Base-by-base conservation (phyloP, 768 basidiomycete genomes). In the Suillus subaureus region DNA sequence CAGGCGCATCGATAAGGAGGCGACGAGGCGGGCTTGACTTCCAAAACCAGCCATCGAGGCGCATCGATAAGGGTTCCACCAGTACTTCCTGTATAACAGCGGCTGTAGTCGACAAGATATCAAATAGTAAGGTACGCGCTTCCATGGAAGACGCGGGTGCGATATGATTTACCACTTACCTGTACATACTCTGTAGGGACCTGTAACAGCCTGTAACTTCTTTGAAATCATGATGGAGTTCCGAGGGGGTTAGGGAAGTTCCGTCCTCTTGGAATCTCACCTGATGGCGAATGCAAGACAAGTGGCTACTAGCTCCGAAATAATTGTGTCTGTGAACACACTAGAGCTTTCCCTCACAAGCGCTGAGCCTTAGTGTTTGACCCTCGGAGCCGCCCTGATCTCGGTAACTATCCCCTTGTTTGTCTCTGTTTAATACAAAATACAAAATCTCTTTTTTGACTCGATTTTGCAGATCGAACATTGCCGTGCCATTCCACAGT, bases 51-150 rank as follows among this genome's bases (percentile, higher is more conserved):
- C 3, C 28, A 61, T 67, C 68, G 70, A 72, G 70, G 70, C 45
- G 64, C 69, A 78, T 77, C 77, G 76, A 77, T 77, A 73, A 77
- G 70, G 58, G 64, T 67, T 61, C 31, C 26, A 12, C 52, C 5
- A 54, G 43, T 23, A 26, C 62, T 63, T 21, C 23, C 49, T 61
- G 64, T 66, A 61, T 54, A 64, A 49, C 37, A 54, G 61, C 61
- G 56, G 61, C 65, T 58, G 54, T 28, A 57, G 66, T 69, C 62
- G 31, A 51, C 60, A 67, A 33, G 49, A 62, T 62, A 62, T 65
- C 64, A 63, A 31, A 57, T 47, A 45, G 7, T 64, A 60, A 47
- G 45, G 52, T 64, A 62, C 69, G 65, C 12, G 66, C 51, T 33
- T 33, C 66, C 69, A 67, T 66, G 61, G 66, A 67, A 57, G 62